A percentile compares a stretch with the other conserved stretches of the same genome.
phyloP scores from a whole-genome alignment of 345 rosid genomes.

The Corchorus olitorius region DNA sequence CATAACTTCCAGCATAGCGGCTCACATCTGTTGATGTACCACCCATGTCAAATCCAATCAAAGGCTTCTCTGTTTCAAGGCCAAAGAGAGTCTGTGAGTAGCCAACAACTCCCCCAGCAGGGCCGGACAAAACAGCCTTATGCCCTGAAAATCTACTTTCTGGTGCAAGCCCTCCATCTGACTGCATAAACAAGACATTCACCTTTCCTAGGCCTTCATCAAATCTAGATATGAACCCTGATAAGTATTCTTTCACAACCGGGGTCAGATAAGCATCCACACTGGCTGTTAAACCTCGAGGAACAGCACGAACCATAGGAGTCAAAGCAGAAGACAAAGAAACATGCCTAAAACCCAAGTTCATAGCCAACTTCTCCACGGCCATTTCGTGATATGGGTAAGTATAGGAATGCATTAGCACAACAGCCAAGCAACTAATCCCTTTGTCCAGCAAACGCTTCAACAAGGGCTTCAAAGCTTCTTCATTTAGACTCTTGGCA shows the following conservation, averaged over 20 bases:
- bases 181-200: conserved; percentile 95
- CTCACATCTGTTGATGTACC: conserved; percentile 98
- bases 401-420: conserved; percentile 90
- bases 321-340: conserved; percentile 91
- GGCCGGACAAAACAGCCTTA: conserved; percentile 96
- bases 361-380: conserved; percentile 73
- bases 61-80: conserved; percentile 88
- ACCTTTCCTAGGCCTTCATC: conserved; percentile 73
- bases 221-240: conserved; percentile 86
- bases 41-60: conserved; percentile 99
- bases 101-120: conserved; percentile 99
- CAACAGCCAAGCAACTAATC: conserved; percentile 88
- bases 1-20: conserved; percentile 94
- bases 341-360: conserved; percentile 87
- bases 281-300: conserved; percentile 92
- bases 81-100: conserved; percentile 90
- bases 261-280: conserved; percentile 98
- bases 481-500: conserved; percentile 65
- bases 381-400: conserved; percentile 83
- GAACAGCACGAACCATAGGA: conserved; percentile 97
- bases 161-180: conserved; percentile 98
- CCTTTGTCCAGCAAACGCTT: conserved; percentile 70
- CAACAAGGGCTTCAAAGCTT: conserved; percentile 58
- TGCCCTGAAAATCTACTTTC: conserved; percentile 94
- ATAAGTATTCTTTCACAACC: conserved; percentile 84